phyloP scores from a whole-genome alignment of 176 grass and related monocot genomes.

The Bothriochloa decipiens region DNA sequence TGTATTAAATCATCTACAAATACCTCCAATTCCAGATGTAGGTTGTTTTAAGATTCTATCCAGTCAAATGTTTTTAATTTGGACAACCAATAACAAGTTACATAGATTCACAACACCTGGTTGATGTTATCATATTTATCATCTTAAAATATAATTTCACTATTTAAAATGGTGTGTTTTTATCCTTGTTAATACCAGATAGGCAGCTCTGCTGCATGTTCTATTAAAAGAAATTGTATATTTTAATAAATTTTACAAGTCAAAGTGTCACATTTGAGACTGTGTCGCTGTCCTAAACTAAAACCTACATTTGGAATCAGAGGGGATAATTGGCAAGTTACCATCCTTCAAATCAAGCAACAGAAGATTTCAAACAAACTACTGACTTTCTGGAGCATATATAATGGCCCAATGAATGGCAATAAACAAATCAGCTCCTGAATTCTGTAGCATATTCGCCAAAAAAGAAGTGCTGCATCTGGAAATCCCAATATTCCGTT shows the following conservation, averaged over 20 bases:
- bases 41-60: not conserved
- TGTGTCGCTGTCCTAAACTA: not conserved
- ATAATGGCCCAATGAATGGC: not conserved
- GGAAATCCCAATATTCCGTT: not conserved
- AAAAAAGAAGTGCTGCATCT: not conserved
- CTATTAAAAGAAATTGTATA: not conserved
- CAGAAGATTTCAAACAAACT: not conserved
- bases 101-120: not conserved
- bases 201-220: not conserved
- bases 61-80: not conserved
- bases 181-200: not conserved
- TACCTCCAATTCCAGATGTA: not conserved
- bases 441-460: not conserved
- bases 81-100: not conserved
- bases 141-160: not conserved
- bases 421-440: not conserved
- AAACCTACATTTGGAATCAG: not conserved
- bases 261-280: not conserved
- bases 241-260: not conserved
- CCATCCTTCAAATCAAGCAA: not conserved
- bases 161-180: not conserved
- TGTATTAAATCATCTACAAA: not conserved
- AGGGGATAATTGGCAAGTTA: not conserved
- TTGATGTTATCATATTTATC: not conserved
- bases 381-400: not conserved